A percentile compares a stretch with the other conserved stretches of the same genome.
Conservation (phyloP, 805 yeast species). For the Saccharomycopsis babjevae region DNA sequence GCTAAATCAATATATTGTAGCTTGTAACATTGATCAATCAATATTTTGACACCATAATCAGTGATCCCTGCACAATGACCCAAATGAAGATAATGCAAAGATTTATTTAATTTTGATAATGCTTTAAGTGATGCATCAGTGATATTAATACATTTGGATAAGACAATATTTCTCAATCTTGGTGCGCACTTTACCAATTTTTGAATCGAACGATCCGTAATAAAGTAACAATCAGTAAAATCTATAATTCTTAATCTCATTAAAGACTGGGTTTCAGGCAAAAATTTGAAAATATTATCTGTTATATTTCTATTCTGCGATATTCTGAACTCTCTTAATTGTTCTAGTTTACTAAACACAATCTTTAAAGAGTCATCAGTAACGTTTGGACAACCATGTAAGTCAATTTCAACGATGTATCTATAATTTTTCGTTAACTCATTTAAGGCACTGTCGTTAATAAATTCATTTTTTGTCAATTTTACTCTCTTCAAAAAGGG, state of each 20-base stretch:
- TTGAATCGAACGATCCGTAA: constrained; percentile 72
- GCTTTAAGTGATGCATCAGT: constrained; percentile 73
- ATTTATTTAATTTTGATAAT: constrained; percentile 63
- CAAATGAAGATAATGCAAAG: constrained; percentile 79
- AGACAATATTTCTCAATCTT: constrained; percentile 71
- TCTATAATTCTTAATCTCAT: constrained; percentile 75
- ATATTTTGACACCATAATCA: constrained; percentile 70
- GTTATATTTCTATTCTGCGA: constrained; percentile 63
- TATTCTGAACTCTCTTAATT: constrained; percentile 74
- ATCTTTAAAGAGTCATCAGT: constrained; percentile 51
- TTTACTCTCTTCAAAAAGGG: constrained; percentile 74
- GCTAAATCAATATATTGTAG: constrained; percentile 92
- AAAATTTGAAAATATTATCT: constrained; percentile 48
- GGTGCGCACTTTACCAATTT: constrained; percentile 71
- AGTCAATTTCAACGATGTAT: constrained; percentile 78
- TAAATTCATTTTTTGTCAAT: constrained; percentile 57
- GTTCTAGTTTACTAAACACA: constrained; percentile 53
- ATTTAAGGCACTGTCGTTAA: constrained; percentile 53
- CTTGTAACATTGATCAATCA: constrained; percentile 71
- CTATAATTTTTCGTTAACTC: constrained; percentile 64
- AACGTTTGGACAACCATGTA: constrained; percentile 70
- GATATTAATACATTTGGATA: constrained; percentile 80
- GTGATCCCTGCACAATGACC: constrained; percentile 92
- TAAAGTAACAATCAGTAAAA: constrained; percentile 70
- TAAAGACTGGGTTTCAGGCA: constrained; percentile 38